Evolutionary conservation across 805 yeast genomes (phyloP).

Genomic region (Zygosaccharomyces bailii): DNA sequence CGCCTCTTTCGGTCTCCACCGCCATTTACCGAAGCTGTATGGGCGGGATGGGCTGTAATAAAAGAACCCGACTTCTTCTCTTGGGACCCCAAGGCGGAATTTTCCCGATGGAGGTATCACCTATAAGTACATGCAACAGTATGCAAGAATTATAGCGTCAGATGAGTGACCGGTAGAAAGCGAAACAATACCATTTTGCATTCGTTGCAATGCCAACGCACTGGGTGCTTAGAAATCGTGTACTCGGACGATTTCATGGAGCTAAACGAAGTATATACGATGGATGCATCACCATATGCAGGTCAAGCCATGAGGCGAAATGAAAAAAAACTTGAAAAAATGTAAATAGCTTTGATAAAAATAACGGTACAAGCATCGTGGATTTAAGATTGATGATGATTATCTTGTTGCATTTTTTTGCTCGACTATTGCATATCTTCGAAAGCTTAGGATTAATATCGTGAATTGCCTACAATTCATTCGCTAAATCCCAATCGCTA

Average conservation of each 20-base stretch:
- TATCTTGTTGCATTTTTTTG: too few relatives aligned
- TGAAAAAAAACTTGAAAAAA: background rate
- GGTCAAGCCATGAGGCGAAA: background rate
- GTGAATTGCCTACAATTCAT: too few relatives aligned
- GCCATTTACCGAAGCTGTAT: background rate
- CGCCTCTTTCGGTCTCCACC: background rate
- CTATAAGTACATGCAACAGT: background rate
- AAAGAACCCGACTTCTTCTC: constrained; percentile 1
- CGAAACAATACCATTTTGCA: background rate
- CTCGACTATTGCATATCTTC: too few relatives aligned
- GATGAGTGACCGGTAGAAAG: background rate
- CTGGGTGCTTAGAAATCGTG: background rate
- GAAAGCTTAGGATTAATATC: too few relatives aligned
- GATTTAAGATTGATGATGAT: too few relatives aligned
- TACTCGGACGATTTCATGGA: background rate
- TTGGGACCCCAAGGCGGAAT: background rate
- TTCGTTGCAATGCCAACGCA: background rate
- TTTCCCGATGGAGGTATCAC: constrained; percentile 2
- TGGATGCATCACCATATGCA: constrained; percentile 1
- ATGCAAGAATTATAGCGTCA: background rate
- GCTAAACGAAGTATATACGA: background rate
- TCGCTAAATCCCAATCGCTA: background rate
- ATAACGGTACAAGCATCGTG: too few relatives aligned
- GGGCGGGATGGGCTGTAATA: background rate
- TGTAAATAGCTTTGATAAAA: background rate